phyloP scores from a whole-genome alignment of 352 stramenopile species.

The Phytophthora fragariae region DNA sequence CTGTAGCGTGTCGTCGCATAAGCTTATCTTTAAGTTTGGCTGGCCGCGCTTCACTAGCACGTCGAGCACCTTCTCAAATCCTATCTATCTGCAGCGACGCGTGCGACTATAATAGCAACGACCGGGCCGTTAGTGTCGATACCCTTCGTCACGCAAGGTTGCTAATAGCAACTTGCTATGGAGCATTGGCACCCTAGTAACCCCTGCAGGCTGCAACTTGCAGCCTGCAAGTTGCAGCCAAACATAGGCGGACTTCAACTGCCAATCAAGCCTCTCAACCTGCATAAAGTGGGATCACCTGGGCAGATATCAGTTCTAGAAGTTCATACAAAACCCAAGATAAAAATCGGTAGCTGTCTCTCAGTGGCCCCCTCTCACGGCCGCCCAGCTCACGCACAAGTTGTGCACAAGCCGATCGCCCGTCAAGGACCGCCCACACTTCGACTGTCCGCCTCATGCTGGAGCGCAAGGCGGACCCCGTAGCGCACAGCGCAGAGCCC shows the following conservation, averaged over 20 bases:
- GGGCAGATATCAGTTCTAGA: not conserved
- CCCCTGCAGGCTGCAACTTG: too few species aligned
- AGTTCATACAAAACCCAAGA: slow-evolving; percentile 27
- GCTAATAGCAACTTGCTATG: too few species aligned
- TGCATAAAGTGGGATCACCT: slow-evolving; percentile 8
- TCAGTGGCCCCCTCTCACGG: slow-evolving; percentile 35
- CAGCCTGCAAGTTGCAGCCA: not conserved
- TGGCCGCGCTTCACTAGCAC: slow-evolving; percentile 8
- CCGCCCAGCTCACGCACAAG: slow-evolving; percentile 36
- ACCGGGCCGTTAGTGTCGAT: not conserved
- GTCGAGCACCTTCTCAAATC: slow-evolving; percentile 12
- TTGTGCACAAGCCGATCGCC: slow-evolving; percentile 4
- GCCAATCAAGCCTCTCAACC: not conserved
- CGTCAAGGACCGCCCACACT: slow-evolving; percentile 4
- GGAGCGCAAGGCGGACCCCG: slow-evolving; percentile 17
- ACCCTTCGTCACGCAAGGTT: not conserved
- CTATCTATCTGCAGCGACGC: slow-evolving; percentile 15
- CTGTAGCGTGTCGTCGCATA: not conserved
- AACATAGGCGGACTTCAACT: not conserved
- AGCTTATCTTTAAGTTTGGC: not conserved
- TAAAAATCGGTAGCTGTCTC: not conserved
- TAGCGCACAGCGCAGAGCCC: slow-evolving; percentile 5
- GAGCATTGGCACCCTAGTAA: too few species aligned
- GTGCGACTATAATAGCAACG: not conserved
- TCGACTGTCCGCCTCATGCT: slow-evolving; percentile 9